A percentile compares a stretch with the other conserved stretches of the same genome.
phyloP scores from a whole-genome alignment of 768 basidiomycete species.

The Russula abietina region DNA sequence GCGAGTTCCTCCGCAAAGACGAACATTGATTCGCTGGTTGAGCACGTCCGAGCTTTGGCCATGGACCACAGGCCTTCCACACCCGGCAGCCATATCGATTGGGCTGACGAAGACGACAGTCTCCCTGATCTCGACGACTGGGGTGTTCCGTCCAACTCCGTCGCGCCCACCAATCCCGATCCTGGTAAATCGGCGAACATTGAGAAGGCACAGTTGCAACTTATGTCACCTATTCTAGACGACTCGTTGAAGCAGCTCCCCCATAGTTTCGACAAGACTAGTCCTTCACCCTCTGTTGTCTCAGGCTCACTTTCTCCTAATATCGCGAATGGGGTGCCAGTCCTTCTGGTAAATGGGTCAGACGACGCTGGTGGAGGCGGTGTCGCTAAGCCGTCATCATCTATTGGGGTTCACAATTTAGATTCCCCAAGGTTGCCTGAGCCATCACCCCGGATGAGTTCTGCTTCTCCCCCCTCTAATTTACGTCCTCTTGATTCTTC shows the following conservation, averaged over 20 bases:
- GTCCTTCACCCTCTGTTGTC: constrained; percentile 11
- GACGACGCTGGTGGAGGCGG: not conserved
- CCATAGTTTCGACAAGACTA: constrained; percentile 20
- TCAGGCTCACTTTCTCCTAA: constrained; percentile 7
- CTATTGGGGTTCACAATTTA: not conserved
- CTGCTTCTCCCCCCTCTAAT: not conserved
- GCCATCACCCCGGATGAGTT: not conserved
- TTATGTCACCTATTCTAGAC: constrained; percentile 26
- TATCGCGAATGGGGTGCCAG: not conserved
- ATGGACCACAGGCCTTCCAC: constrained; percentile 64
- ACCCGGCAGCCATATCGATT: constrained; percentile 78
- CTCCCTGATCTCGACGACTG: constrained; percentile 83
- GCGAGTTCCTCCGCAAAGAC: constrained; percentile 46
- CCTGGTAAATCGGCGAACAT: constrained; percentile 22
- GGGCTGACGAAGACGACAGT: constrained; percentile 81
- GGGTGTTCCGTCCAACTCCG: constrained; percentile 52
- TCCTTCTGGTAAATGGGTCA: not conserved
- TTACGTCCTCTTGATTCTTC: not conserved
- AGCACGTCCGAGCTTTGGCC: constrained; percentile 66
- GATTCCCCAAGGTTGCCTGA: not conserved
- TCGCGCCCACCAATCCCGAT: constrained; percentile 13
- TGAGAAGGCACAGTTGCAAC: constrained; percentile 33
- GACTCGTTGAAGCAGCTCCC: constrained; percentile 25
- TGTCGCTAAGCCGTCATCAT: not conserved
- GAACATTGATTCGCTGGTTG: constrained; percentile 71